Conservation (phyloP, 1,139 yeast genomes). For the Zygosaccharomyces sapae region DNA sequence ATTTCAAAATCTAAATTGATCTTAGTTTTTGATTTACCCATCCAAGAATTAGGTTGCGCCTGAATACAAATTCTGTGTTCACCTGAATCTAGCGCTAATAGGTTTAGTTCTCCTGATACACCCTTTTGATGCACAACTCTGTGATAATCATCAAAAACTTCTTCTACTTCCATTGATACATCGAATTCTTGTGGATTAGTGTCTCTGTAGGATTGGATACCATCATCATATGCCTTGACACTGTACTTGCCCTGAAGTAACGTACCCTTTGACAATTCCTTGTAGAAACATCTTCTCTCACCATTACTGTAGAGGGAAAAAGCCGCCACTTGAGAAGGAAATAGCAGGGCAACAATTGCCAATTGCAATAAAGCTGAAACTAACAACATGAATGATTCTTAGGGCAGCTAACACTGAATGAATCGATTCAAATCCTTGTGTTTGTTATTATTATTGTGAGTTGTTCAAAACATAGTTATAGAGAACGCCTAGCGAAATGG, state of each 20-base stretch:
- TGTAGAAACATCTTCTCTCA: constrained; percentile 59
- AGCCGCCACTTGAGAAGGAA: constrained; percentile 31
- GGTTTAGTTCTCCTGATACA: constrained; percentile 58
- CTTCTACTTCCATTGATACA: constrained; percentile 54
- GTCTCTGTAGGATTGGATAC: constrained; percentile 40
- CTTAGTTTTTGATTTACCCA: constrained; percentile 46
- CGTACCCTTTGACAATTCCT: constrained; percentile 58
- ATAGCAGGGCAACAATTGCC: constrained; percentile 17
- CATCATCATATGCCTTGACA: constrained; percentile 52
- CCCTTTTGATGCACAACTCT: constrained; percentile 66
- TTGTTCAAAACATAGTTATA: constrained; percentile 3
- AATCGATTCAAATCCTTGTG: neutral
- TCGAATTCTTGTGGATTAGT: constrained; percentile 45
- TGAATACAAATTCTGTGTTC: constrained; percentile 70
- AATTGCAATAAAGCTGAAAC: constrained; percentile 9
- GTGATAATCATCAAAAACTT: constrained; percentile 60
- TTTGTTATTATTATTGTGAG: constrained; percentile 3
- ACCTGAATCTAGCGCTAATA: constrained; percentile 65
- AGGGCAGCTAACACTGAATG: neutral
- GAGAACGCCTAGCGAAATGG: neutral
- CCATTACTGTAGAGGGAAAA: constrained; percentile 52
- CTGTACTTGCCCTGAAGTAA: constrained; percentile 57
- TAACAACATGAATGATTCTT: constrained; percentile 7
- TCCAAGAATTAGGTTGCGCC: constrained; percentile 61
- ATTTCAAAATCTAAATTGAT: constrained; percentile 46